Evolutionary conservation across 2,329 filamentous ascomycete genomes (phyloP).

Genomic region (Claviceps spartinae): DNA sequence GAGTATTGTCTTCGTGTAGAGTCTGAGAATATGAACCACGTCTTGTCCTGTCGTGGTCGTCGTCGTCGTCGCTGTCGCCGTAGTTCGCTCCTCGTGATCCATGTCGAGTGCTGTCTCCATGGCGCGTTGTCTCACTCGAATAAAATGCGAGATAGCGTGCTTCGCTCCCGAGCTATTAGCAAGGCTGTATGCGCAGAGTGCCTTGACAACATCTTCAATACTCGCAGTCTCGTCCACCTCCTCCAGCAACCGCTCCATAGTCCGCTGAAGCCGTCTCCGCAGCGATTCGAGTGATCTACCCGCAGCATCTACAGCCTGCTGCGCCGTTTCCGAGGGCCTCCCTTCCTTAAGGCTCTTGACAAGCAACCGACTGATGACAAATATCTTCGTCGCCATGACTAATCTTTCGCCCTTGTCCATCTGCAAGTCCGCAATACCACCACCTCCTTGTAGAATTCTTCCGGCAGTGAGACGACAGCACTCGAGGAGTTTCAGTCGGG

Average conservation of each 20-base stretch:
- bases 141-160: conserved; percentile 68
- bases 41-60: conserved; percentile 23
- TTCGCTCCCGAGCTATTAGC: conserved; percentile 65
- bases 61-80: conserved; percentile 22
- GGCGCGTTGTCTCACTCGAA: conserved; percentile 56
- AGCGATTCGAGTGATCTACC: conserved; percentile 50
- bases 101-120: conserved; percentile 49
- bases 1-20: conserved; percentile 66
- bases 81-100: conserved; percentile 28
- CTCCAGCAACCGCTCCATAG: conserved; percentile 56
- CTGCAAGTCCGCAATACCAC: conserved; percentile 13
- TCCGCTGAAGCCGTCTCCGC: conserved; percentile 48
- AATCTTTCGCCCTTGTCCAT: conserved; percentile 34
- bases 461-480: conserved; percentile 36
- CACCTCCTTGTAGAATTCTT: conserved; percentile 31
- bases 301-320: conserved; percentile 39
- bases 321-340: conserved; percentile 18
- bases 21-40: conserved; percentile 50
- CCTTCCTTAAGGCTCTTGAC: conserved; percentile 55
- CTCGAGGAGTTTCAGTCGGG: conserved; percentile 36
- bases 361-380: conserved; percentile 64
- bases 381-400: conserved; percentile 51
- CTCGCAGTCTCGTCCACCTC: conserved; percentile 40
- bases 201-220: conserved; percentile 48
- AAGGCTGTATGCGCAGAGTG: conserved; percentile 70